phyloP scores from a whole-genome alignment of 2,329 filamentous ascomycete genomes.

The Microdochium paspali region DNA sequence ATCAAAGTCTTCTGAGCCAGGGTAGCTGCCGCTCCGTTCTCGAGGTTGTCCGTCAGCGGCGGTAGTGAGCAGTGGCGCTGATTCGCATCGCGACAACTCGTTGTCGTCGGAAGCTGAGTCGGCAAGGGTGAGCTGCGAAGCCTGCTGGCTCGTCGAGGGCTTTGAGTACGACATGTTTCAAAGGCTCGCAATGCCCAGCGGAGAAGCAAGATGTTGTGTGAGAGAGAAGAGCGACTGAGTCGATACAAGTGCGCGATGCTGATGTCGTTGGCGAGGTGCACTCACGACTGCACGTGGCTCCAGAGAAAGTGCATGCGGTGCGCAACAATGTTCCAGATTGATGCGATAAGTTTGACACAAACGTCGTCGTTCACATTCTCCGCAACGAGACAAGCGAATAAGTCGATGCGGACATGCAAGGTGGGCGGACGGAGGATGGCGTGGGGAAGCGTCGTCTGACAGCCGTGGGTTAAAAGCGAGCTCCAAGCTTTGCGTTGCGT shows the following conservation, averaged over 20 bases:
- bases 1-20: constrained; percentile 46
- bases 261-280: too few species aligned
- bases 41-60: constrained; percentile 9
- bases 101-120: constrained; percentile 10
- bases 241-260: too few species aligned
- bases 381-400: background rate
- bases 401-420: background rate
- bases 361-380: background rate
- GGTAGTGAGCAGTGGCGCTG: constrained; percentile 26
- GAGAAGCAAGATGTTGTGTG: too few species aligned
- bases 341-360: too few species aligned
- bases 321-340: too few species aligned
- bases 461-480: background rate
- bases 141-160: too few species aligned
- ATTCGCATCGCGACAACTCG: constrained; percentile 18
- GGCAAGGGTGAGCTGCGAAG: constrained; percentile 11
- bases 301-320: too few species aligned
- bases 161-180: background rate
- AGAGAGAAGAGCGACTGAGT: too few species aligned
- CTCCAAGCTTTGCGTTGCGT: too few species aligned
- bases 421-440: background rate
- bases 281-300: too few species aligned
- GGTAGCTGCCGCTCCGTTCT: constrained; percentile 28
- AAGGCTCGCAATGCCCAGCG: background rate
- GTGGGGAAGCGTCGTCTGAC: background rate